These are phyloP conservation scores for Datisca glomerata DNA, from an alignment of 306 rosid genomes.

Conservation along the genomic window DNA sequence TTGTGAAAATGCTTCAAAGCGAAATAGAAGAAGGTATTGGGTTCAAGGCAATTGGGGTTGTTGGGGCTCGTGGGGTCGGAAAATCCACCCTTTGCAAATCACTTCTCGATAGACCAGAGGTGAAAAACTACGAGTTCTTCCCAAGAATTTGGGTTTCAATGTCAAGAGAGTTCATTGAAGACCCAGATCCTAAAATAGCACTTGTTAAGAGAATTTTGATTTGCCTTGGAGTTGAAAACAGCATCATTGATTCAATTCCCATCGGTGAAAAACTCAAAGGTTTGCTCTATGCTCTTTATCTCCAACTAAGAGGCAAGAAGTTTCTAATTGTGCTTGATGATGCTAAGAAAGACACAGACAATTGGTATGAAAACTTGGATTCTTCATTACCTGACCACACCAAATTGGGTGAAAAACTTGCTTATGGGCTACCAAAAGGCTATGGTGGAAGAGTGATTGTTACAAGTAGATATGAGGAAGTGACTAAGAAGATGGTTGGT, in stretches of 20 bases:
- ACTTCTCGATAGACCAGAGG: background rate
- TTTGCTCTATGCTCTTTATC: constrained; percentile 14
- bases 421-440: constrained; percentile 15
- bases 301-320: constrained; percentile 11
- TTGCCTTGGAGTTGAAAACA: constrained; percentile 7
- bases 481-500: constrained; percentile 10
- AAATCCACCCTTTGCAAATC: constrained; percentile 14
- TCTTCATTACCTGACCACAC: background rate
- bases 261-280: background rate
- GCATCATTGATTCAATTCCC: background rate
- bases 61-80: constrained; percentile 15
- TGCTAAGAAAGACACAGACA: background rate
- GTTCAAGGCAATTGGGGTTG: constrained; percentile 18
- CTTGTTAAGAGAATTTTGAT: constrained; percentile 1
- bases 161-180: background rate
- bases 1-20: constrained; percentile 3
- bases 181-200: background rate
- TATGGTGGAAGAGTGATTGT: constrained; percentile 14
- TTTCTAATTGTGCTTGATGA: constrained; percentile 17
- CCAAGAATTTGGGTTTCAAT: constrained; percentile 17
- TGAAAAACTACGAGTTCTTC: background rate
- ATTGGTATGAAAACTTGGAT: constrained; percentile 8
- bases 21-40: background rate
- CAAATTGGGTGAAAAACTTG: background rate
- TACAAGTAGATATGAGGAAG: constrained; percentile 9